Base-by-base conservation (phyloP, 495 filamentous ascomycete species). In the Penicillium coprophilum region DNA sequence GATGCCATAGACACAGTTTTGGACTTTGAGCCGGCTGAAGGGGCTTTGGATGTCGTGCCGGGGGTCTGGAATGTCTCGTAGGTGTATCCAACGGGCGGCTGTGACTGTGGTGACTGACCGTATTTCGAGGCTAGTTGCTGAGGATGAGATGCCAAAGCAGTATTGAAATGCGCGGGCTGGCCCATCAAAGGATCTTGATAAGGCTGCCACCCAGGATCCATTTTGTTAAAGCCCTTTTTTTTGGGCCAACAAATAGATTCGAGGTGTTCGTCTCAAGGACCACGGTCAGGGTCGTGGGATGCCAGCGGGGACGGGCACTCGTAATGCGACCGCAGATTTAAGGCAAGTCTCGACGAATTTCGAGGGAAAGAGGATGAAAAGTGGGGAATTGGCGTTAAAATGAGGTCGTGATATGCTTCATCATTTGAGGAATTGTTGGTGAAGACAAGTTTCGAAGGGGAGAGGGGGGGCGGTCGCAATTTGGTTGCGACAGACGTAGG, bases 51-150 rank as follows among this genome's bases (percentile, higher is more conserved):
- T n/a, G 72, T 65, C 20, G 68, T 67, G 56, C 64, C 59, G 43
- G 75, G 74, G 17, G 73, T 71, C 64, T 87, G 86, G 68, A 90
- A 91, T 62, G 84, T 74, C 61, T 92, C 89, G 69, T 91, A 90
- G 52, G 84, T 85, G 72, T 83, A 90, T 61, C 85, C 82, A 57
- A 83, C 80, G 23, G 86, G 84, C 32, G 83, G 79, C 65, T 87
- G 85, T 40, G 75, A 71, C 49, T 77, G 81, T 54, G 73, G 73
- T 67, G 80, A 71, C 68, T 80, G 80, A 60, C 67, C 62, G 64
- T 80, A 78, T 63, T 77, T 74, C 53, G 76, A 65, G 52, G 64
- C 61, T 45, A 73, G 58, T 60, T 71, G 73, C 58, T 68, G 71
- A 53, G 75, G 66, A 72, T 75, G 70, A 50, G 68, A 67, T 44